Evolutionary conservation across 805 yeast species (phyloP).

Genomic region (Spathaspora girioi): DNA sequence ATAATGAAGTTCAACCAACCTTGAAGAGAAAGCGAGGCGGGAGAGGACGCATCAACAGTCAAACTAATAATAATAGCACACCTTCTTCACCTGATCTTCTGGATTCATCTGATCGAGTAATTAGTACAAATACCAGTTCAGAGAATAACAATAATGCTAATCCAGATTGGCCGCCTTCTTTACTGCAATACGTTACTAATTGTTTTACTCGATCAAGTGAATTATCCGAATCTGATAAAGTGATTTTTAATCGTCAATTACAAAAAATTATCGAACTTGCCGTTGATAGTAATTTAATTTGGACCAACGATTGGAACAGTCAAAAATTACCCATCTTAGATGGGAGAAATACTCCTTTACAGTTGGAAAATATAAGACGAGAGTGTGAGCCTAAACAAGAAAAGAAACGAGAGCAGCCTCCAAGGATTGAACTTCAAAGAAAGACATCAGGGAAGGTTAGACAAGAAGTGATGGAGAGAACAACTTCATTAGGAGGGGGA

Average conservation of each 20-base stretch:
- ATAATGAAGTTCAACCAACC: conserved; percentile 4
- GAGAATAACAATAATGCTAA: background rate
- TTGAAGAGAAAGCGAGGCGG: background rate
- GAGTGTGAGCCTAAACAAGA: background rate
- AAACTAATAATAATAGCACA: background rate
- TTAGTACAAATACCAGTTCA: background rate
- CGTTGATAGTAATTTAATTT: conserved; percentile 37
- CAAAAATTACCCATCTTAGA: conserved; percentile 48
- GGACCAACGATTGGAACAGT: conserved; percentile 50
- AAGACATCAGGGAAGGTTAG: background rate
- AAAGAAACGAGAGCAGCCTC: background rate
- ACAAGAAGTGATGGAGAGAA: background rate
- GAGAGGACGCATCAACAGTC: too few relatives aligned
- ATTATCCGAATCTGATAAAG: conserved; percentile 31
- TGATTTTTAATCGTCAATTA: conserved; percentile 46
- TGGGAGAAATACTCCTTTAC: conserved; percentile 10
- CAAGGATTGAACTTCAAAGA: background rate
- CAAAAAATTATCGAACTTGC: conserved; percentile 49
- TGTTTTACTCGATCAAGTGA: conserved; percentile 41
- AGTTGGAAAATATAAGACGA: background rate
- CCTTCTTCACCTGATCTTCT: background rate
- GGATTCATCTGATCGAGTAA: background rate
- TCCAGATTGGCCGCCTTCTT: conserved; percentile 49
- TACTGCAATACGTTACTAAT: conserved; percentile 47
- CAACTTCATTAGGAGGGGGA: background rate